phyloP scores from a whole-genome alignment of 148 eudicot species.

The Simmondsia chinensis region DNA sequence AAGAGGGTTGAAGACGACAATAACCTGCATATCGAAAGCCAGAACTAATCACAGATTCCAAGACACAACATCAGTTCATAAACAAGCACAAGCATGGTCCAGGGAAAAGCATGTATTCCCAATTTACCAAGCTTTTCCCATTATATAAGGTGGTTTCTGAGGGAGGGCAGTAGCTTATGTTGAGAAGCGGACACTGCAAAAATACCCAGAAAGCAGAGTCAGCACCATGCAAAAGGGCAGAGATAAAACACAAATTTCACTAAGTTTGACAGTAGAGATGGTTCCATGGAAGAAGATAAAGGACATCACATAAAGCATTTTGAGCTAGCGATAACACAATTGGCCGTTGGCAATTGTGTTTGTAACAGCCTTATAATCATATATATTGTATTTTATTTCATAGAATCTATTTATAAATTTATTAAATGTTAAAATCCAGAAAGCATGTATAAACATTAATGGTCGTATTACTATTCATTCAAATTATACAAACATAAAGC shows the following conservation, averaged over 20 bases:
- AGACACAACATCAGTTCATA: neutral
- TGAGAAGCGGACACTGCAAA: conserved; percentile 73
- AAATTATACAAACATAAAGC: no score
- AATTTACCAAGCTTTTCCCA: conserved; percentile 51
- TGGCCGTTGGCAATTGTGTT: no score
- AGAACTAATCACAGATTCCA: neutral
- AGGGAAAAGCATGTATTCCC: conserved; percentile 4
- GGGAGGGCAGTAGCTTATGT: conserved; percentile 70
- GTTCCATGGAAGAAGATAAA: no score
- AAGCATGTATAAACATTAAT: no score
- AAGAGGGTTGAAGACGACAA: conserved; percentile 62
- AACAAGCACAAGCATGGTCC: neutral
- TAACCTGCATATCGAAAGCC: conserved; percentile 30
- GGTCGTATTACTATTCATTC: no score
- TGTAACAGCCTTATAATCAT: no score
- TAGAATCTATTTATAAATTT: no score
- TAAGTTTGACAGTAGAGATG: neutral
- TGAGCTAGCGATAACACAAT: no score
- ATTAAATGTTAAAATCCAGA: no score
- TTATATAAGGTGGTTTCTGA: conserved; percentile 47
- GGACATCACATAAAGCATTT: no score
- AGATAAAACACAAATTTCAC: neutral
- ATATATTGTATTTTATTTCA: no score
- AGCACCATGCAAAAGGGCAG: neutral
- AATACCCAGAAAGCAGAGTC: conserved; percentile 12